Conservation (phyloP, 2,329 filamentous ascomycete genomes). For the Colletotrichum chlorophyti region DNA sequence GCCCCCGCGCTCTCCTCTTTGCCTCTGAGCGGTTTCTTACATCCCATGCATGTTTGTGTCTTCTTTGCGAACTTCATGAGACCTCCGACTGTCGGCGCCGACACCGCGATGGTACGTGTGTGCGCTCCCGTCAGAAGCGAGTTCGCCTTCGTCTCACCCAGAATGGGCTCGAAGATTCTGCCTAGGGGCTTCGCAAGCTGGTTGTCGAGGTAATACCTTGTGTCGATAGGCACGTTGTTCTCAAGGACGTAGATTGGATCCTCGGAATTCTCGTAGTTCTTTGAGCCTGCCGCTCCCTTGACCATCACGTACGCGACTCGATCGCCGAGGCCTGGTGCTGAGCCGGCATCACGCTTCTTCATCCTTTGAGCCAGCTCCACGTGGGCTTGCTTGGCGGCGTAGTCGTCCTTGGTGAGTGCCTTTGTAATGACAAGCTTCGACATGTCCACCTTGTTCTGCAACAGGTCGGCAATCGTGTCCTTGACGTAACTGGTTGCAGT, state of each 20-base stretch:
- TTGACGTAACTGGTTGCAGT: conserved; percentile 80
- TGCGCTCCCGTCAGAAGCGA: conserved; percentile 90
- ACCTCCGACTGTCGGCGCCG: conserved; percentile 88
- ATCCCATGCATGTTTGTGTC: conserved; percentile 97
- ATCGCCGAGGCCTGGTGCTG: conserved; percentile 89
- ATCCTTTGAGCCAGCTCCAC: conserved; percentile 95
- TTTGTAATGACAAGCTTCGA: conserved; percentile 99
- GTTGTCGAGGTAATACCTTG: conserved; percentile 98
- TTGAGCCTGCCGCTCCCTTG: conserved; percentile 85
- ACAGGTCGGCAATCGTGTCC: conserved; percentile 88
- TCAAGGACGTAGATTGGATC: conserved; percentile 97
- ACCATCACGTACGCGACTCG: conserved; percentile 98
- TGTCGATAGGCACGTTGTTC: conserved; percentile 97
- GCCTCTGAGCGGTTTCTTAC: conserved; percentile 90
- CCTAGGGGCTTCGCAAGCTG: conserved; percentile 93
- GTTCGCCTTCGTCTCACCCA: conserved; percentile 90
- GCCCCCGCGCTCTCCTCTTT: conserved; percentile 84
- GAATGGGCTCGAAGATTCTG: conserved; percentile 96
- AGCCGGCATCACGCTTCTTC: conserved; percentile 95
- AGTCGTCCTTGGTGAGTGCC: conserved; percentile 88
- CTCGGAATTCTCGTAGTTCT: conserved; percentile 97
- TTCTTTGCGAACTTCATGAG: conserved; percentile 99
- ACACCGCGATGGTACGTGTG: conserved; percentile 92
- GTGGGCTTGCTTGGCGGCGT: conserved; percentile 92
- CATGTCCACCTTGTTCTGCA: conserved; percentile 99